phyloP scores from a whole-genome alignment of 2,329 filamentous ascomycete genomes.

The Phoma sp. region DNA sequence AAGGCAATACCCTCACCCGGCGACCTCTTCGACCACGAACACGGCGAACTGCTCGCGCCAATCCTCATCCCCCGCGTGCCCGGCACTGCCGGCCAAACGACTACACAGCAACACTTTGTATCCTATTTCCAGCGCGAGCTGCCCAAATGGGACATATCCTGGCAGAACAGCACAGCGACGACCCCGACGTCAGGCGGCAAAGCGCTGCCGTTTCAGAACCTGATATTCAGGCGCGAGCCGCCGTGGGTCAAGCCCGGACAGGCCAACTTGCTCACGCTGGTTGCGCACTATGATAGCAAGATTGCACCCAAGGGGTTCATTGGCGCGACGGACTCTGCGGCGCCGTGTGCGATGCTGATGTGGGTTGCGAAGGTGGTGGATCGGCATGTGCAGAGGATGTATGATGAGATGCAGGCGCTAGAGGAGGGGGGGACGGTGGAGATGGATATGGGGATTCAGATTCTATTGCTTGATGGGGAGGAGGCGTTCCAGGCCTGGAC shows the following conservation, averaged over 20 bases:
- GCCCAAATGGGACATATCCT: conserved; percentile 78
- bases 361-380: conserved; percentile 84
- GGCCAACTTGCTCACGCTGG: conserved; percentile 80
- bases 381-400: conserved; percentile 78
- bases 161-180: conserved; percentile 87
- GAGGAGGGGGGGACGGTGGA: conserved; percentile 65
- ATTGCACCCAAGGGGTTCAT: conserved; percentile 83
- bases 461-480: conserved; percentile 90
- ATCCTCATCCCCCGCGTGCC: conserved; percentile 89
- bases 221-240: conserved; percentile 86
- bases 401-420: conserved; percentile 70
- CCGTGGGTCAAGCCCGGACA: conserved; percentile 79
- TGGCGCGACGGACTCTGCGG: conserved; percentile 91
- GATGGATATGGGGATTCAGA: conserved; percentile 82
- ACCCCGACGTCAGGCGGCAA: conserved; percentile 77
- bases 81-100: conserved; percentile 76
- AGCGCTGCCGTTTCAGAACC: conserved; percentile 82
- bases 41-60: conserved; percentile 78
- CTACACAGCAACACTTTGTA: conserved; percentile 80
- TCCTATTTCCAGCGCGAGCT: conserved; percentile 78
- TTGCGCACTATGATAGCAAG: conserved; percentile 94
- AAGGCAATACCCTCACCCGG: conserved; percentile 73
- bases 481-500: conserved; percentile 88
- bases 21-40: conserved; percentile 77
- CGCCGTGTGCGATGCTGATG: conserved; percentile 92